Conservation (phyloP, 306 rosid species). For the Citrullus colocynthis region DNA sequence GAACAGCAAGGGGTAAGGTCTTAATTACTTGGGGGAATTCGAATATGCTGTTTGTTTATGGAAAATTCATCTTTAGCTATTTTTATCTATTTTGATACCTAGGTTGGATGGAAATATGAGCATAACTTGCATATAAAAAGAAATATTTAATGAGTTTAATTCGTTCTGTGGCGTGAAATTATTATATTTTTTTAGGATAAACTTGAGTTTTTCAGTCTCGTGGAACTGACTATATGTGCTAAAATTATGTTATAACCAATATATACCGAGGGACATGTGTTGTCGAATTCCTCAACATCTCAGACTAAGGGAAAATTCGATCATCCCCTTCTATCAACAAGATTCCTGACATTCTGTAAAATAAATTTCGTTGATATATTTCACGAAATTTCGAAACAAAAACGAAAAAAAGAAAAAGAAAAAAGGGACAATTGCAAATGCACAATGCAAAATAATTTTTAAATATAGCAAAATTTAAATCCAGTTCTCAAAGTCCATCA, state of each 20-base stretch:
- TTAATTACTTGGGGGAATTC: slow-evolving; percentile 6
- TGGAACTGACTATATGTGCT: not conserved
- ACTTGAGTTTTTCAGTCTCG: not conserved
- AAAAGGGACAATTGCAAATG: too few species aligned
- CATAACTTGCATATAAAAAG: not conserved
- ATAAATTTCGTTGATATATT: too few species aligned
- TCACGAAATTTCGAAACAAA: too few species aligned
- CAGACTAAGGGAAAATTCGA: too few species aligned
- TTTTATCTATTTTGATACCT: not conserved
- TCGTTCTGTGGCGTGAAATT: not conserved
- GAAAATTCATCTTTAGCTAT: not conserved
- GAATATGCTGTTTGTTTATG: slow-evolving; percentile 1
- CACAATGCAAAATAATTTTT: too few species aligned
- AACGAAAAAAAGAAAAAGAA: too few species aligned
- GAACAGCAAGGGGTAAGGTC: slow-evolving; percentile 92
- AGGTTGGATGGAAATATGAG: not conserved
- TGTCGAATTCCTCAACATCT: too few species aligned
- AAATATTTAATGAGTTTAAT: not conserved
- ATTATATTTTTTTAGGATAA: not conserved
- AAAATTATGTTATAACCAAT: not conserved
- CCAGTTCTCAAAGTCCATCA: too few species aligned
- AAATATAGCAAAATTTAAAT: too few species aligned
- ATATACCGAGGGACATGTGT: too few species aligned
- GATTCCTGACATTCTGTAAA: too few species aligned
- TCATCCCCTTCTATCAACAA: too few species aligned